Evolutionary conservation across 2,329 filamentous ascomycete genomes (phyloP), one percentile per base, ranked within the genome.

Genomic region (Alternaria burnsii): DNA sequence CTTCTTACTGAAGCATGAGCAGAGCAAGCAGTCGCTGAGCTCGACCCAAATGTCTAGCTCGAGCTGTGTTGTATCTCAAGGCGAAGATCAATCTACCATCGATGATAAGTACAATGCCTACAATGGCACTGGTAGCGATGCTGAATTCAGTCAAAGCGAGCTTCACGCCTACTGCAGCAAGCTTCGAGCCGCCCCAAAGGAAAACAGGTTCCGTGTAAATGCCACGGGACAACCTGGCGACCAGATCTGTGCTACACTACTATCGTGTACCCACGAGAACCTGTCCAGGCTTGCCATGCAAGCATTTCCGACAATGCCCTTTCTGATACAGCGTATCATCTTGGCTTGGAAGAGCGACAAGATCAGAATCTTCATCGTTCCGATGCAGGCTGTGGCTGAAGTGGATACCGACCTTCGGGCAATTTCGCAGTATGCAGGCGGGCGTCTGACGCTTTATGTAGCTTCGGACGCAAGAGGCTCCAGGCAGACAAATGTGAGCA

Each of bases 91-190:
- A 24, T 68, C 65, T 59, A 68, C 67, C 5, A 66, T 55, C 11
- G 56, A 58, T 5, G 68, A 74, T 8, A 64, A 75, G 4, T 83
- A 79, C 57, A 80, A 82, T 62, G 80, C 82, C 7, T 82, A 83
- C 62, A 79, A 78, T 10, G 79, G 79, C 2, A 76, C 78, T 5
- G 81, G 80, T 66, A 59, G 70, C 32, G 81, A 85, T 61, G 78
- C 78, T 3, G 75, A 83, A 46, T 83, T 80, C 72, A 85, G 83
- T 12, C 83, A 85, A 64, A 81, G 81, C 55, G 83, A 85, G 59
- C 74, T 85, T n/a, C 77, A 82, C 51, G 80, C 79, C 3, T 79
- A 83, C 48, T 81, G 79, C 55, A 78, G 84, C 42, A 80, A 76
- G 36, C 69, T 84, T 9, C 74, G 73, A 11, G 69, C 77, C n/a